Conservation (phyloP, 495 filamentous ascomycete species). For the Neurospora sp. region DNA sequence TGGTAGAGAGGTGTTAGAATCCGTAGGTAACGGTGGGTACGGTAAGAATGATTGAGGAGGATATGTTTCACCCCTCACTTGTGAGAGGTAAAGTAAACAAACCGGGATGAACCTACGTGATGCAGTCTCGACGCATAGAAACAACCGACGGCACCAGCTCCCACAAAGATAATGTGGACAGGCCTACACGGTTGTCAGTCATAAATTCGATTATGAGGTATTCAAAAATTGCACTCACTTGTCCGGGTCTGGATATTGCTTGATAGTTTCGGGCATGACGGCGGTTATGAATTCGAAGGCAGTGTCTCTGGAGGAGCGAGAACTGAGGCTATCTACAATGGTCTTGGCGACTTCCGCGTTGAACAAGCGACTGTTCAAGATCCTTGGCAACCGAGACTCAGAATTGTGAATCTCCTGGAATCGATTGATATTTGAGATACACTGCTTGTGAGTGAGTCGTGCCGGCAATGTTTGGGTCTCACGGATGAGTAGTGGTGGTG, state of each 20-base stretch:
- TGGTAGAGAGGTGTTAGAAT: slow-evolving; percentile 7
- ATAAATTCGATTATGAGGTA: background rate
- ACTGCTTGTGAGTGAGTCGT: too few relatives aligned
- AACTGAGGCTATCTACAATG: background rate
- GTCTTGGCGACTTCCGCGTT: background rate
- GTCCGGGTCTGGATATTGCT: slow-evolving; percentile 11
- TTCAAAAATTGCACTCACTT: slow-evolving; percentile 7
- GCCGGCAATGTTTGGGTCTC: background rate
- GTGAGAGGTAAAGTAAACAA: background rate
- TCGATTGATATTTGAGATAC: background rate
- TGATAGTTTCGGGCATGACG: slow-evolving; percentile 10
- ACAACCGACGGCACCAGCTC: slow-evolving; percentile 48
- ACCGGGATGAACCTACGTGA: slow-evolving; percentile 23
- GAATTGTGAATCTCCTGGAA: accelerated
- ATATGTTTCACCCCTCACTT: background rate
- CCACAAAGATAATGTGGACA: slow-evolving; percentile 44
- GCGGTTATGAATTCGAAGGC: background rate
- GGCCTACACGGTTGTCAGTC: slow-evolving; percentile 22
- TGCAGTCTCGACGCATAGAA: slow-evolving; percentile 50
- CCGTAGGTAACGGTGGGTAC: background rate
- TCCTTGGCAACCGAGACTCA: background rate
- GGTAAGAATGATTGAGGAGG: background rate
- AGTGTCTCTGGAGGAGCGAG: background rate
- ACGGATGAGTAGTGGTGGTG: background rate
- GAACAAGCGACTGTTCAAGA: background rate